Percentiles rank a stretch among this genome's conserved stretches.
Evolutionary conservation across 495 filamentous ascomycete genomes (phyloP).

Genomic region (Penicillium lividum): DNA sequence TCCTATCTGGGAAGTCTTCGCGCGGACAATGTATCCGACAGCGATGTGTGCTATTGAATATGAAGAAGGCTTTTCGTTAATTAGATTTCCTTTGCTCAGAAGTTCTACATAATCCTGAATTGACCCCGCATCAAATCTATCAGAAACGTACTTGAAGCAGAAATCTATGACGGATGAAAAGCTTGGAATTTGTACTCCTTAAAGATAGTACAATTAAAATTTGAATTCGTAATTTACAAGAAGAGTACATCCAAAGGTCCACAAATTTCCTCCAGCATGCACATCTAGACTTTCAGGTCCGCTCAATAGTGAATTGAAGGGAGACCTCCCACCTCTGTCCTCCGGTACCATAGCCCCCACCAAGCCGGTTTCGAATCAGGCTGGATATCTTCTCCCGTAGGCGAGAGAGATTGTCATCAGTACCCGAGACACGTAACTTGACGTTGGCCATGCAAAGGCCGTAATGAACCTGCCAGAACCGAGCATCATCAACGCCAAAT

Average conservation of each 20-base stretch:
- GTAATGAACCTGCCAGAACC: constrained; percentile 99
- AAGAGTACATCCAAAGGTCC: constrained; percentile 7
- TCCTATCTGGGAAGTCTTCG: constrained; percentile 21
- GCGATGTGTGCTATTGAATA: constrained; percentile 22
- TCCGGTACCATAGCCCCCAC: constrained; percentile 82
- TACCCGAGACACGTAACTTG: constrained; percentile 69
- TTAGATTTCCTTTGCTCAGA: neutral
- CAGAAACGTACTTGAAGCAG: neutral
- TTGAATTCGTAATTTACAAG: constrained; percentile 15
- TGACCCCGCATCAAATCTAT: neutral
- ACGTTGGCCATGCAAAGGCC: constrained; percentile 94
- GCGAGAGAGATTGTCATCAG: constrained; percentile 65
- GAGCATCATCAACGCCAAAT: constrained; percentile 76
- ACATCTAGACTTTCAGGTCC: constrained; percentile 19
- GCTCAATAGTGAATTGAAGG: constrained; percentile 48
- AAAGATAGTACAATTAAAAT: neutral
- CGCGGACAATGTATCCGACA: constrained; percentile 19
- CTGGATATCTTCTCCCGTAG: constrained; percentile 73
- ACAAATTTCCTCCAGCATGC: constrained; percentile 1
- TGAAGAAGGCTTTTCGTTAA: constrained; percentile 20
- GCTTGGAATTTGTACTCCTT: neutral
- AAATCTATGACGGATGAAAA: neutral
- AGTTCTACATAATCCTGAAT: neutral
- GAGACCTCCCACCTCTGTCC: constrained; percentile 87
- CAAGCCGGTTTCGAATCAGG: constrained; percentile 81